Percentiles rank a stretch among this genome's conserved stretches.
These are phyloP conservation scores for Striga hermonthica DNA, from an alignment of 305 asterid species.

Conservation along the genomic window DNA sequence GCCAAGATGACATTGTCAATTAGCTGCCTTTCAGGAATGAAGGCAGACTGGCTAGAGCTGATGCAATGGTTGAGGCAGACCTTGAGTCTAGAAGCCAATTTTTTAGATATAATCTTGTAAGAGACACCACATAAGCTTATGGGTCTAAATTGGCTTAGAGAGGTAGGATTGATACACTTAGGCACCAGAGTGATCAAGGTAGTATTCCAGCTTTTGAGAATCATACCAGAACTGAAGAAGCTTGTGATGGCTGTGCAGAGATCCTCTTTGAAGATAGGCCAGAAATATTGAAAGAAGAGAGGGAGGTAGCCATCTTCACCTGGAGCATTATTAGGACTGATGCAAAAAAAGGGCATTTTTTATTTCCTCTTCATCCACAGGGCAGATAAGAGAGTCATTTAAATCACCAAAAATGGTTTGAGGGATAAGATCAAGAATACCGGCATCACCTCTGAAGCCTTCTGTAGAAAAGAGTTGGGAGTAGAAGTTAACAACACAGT, in stretches of 20 bases:
- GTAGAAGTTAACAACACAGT: not conserved
- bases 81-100: not conserved
- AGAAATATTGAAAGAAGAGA: not conserved
- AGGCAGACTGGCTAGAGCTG: not conserved
- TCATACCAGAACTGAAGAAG: too few relatives aligned
- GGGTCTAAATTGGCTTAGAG: not conserved
- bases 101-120: not conserved
- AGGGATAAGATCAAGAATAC: too few relatives aligned
- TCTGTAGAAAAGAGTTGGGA: not conserved
- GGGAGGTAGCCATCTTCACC: not conserved
- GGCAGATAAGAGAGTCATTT: too few relatives aligned
- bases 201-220: too few relatives aligned
- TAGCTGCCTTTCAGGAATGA: not conserved
- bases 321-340: too few relatives aligned
- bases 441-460: too few relatives aligned
- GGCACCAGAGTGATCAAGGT: not conserved
- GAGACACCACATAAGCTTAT: not conserved
- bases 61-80: not conserved
- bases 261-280: too few relatives aligned
- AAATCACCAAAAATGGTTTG: too few relatives aligned
- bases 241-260: too few relatives aligned
- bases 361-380: too few relatives aligned
- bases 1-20: not conserved
- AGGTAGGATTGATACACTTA: not conserved
- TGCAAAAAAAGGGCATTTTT: too few relatives aligned